phyloP scores from a whole-genome alignment of 164 flowering plant genomes.

The Stephania cephalantha region DNA sequence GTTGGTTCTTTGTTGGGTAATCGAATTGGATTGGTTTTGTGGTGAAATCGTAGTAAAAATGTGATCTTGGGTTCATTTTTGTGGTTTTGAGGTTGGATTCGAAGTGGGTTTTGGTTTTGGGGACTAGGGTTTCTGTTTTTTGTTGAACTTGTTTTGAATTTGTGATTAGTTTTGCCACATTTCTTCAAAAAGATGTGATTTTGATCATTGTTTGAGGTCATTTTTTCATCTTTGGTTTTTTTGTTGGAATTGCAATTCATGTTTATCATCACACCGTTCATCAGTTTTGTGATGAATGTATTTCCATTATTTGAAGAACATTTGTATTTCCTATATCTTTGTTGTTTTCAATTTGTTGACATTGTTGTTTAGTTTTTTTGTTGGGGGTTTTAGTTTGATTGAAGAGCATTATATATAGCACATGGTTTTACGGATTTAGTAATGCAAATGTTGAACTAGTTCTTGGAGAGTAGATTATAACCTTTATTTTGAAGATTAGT shows the following conservation, averaged over 20 bases:
- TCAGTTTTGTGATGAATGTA: no score
- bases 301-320: background rate
- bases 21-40: background rate
- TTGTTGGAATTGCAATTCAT: background rate
- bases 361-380: background rate
- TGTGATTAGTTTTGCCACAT: background rate
- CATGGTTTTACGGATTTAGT: no score
- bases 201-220: background rate
- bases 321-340: background rate
- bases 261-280: background rate
- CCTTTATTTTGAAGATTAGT: background rate
- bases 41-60: background rate
- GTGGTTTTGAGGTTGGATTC: background rate
- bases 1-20: no score
- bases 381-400: no score
- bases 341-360: no score
- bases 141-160: background rate
- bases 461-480: no score
- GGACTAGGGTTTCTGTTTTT: background rate
- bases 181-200: background rate
- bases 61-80: background rate
- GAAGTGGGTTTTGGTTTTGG: conserved; percentile 1
- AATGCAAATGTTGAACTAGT: no score
- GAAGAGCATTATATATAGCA: no score
- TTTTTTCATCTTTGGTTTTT: background rate